Evolutionary conservation across 139 green algal species (phyloP), one percentile per base, ranked within the genome.

Genomic region (Chlorella sp.): DNA sequence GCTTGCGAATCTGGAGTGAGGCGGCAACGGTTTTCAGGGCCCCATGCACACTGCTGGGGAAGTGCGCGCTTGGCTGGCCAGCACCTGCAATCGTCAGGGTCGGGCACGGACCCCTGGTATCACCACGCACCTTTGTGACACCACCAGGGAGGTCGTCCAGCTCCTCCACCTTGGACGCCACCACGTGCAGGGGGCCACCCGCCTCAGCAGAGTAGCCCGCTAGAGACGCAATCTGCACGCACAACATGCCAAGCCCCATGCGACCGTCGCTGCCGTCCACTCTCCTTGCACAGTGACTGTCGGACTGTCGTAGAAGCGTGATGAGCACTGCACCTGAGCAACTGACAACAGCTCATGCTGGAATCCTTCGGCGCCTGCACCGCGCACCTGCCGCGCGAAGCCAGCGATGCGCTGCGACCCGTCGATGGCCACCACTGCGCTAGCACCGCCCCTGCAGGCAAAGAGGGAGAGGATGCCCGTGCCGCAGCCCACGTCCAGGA

Each of bases 381-480:
- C 17, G 10, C 71, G 34, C n/a, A 78, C 77, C 68, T 85, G 68
- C 24, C 72, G 61, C 0, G 91, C 90, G 35, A 87, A 74, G 34
- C 34, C 35, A 0, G 91, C 89, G 30, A 95, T 96, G 60, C 73
- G 68, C 35, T 72, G 42, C 31, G 62, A 82, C 29, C 74, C 87
- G 36, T 90, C 87, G 30, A 90, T 60, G 3, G 80, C 77, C 42
- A 96, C 79, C 49, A 97, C 93, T 0, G 69, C 26, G 0, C 62
- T 35, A 20, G 94, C 94, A 2, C 94, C 94, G 0, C 36, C 94
- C 0, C 87, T 74, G 3, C 89, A 89, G 0, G 94, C 94, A 88
- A 98, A 97, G 71, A 98, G 85, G 35, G 88, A 96, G 27, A 98
- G 83, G 70, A 98, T 95, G 69, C 89, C 93, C 1, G 93, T 98